Evolutionary conservation across 192 early-diverging fungal species (phyloP), one percentile per base, ranked within the genome.

Genomic region (Thoreauomyces humboldtii): DNA sequence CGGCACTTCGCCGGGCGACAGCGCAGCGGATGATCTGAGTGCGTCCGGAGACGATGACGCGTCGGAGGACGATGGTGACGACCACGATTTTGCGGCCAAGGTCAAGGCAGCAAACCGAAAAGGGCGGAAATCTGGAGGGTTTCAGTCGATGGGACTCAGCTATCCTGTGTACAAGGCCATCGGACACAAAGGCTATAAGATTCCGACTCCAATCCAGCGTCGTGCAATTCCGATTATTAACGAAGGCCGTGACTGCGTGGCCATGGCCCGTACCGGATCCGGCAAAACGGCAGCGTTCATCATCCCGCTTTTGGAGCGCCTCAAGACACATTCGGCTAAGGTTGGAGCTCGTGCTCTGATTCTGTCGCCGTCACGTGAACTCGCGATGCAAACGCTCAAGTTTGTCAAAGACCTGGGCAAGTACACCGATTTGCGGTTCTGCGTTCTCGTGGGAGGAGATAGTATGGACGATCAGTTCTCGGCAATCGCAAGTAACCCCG

Each of bases 141-240:
- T 98, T 75, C 94, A 97, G 73, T 93, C 92, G 5, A 96, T 98
- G 94, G 96, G 93, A 22, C 78, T 98, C 41, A 89, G 89, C 31
- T 86, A 87, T 51, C 80, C 84, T 29, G 75, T 95, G 17, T 93
- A 88, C 78, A 89, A 90, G 43, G 92, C 93, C 14, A 83, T 98
- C 65, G 63, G 88, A n/a, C 83, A 92, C 61, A 92, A 93, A 65
- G 96, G 96, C 4, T 98, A 93, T 78, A 95, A 96, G 63, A 86
- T 96, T 2, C 96, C 96, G n/a, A 99, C 96, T 21, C 95, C 96
- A 6, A 95, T 99, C 70, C 96, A 99, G 77, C 87, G 96, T 51
- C 91, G 92, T 73, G 81, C 91, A 29, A 96, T 99, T 57, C 96
- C 96, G 25, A 69, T 95, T 51, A 87, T 96, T 50, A 81, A 96